A percentile compares a stretch with the other conserved stretches of the same genome.
Conservation (phyloP, 129 eudicot genomes). For the Tanacetum coccineum region DNA sequence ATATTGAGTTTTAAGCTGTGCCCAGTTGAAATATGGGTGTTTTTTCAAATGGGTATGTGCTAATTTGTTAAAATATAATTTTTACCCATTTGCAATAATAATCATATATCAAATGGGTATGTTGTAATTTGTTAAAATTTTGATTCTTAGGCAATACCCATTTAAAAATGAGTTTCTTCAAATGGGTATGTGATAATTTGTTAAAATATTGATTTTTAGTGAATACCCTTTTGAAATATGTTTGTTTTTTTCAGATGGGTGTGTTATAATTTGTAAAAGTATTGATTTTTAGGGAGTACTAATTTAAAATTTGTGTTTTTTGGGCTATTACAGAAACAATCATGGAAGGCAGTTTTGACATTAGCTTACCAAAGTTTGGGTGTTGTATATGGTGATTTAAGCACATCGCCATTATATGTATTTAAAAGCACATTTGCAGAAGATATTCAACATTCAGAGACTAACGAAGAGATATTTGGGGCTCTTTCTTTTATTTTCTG, state of each 20-base stretch:
- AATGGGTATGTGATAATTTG: no score
- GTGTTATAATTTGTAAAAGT: background rate
- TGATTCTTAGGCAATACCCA: no score
- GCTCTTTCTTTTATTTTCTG: conserved; percentile 85
- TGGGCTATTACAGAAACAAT: conserved; percentile 53
- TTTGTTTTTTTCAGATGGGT: background rate
- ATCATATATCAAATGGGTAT: no score
- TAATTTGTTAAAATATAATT: no score
- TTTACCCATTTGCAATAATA: no score
- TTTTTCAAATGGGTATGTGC: no score
- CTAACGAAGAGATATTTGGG: conserved; percentile 90
- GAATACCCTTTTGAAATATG: no score
- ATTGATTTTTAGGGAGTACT: background rate
- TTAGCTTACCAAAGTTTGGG: conserved; percentile 97
- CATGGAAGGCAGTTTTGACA: conserved; percentile 81
- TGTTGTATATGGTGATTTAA: conserved; percentile 96
- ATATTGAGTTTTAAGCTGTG: no score
- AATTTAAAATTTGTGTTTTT: conserved; percentile 14
- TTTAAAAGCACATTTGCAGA: conserved; percentile 91
- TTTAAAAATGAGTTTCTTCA: no score
- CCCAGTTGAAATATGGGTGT: no score
- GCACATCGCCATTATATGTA: conserved; percentile 90
- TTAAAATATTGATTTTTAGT: no score
- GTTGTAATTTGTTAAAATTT: no score
- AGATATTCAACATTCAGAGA: conserved; percentile 79